A percentile compares a stretch with the other conserved stretches of the same genome.
Conservation (phyloP, 1,139 yeast species). For the Yarrowia galli region DNA sequence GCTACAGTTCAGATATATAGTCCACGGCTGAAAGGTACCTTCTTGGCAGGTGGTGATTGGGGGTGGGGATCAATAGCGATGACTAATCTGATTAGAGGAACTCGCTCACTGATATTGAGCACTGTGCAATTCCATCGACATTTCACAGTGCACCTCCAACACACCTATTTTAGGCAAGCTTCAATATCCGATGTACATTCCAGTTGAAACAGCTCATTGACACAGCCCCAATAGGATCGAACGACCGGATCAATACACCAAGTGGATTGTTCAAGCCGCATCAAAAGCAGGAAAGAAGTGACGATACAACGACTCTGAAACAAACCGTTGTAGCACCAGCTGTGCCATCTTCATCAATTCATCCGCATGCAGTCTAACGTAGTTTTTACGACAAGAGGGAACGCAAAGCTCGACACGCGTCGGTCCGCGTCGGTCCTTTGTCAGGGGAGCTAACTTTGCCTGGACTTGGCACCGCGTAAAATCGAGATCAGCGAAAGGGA, state of each 20-base stretch:
- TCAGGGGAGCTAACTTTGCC: not conserved
- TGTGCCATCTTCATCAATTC: not conserved
- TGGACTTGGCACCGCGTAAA: not conserved
- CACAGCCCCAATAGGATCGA: not conserved
- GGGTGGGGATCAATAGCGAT: no score
- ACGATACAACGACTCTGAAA: not conserved
- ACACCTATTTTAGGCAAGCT: no score
- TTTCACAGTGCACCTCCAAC: no score
- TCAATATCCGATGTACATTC: no score
- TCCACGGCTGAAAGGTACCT: not conserved
- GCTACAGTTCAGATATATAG: no score
- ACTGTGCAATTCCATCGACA: no score
- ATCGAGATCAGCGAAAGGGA: not conserved
- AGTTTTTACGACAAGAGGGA: constrained; percentile 2
- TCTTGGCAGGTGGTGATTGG: no score
- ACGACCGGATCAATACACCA: not conserved
- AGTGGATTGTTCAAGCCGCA: not conserved
- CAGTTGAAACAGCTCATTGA: no score
- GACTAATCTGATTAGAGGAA: no score
- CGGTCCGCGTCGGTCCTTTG: constrained; percentile 1
- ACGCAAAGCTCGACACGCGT: constrained; percentile 14
- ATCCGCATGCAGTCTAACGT: constrained; percentile 16
- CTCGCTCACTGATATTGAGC: no score
- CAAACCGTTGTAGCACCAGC: not conserved
- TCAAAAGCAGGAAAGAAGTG: no score